These are phyloP conservation scores for Boletales sp. DNA, from an alignment of 768 basidiomycete genomes.

Conservation along the genomic window DNA sequence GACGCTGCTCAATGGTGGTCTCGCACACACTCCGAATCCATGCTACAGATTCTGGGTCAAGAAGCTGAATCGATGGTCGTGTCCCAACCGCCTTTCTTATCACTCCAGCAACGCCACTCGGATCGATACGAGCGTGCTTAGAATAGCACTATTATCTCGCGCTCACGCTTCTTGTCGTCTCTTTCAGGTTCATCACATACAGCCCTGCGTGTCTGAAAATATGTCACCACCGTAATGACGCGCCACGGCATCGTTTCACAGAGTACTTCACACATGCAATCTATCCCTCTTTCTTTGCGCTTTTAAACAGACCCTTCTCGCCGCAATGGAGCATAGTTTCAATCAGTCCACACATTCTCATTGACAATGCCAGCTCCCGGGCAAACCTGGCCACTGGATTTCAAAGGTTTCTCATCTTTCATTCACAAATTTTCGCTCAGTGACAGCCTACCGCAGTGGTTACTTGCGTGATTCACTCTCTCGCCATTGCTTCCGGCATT, in stretches of 20 bases:
- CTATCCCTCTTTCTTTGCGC: no score
- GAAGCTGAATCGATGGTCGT: slow-evolving; percentile 1
- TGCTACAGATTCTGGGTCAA: slow-evolving; percentile 19
- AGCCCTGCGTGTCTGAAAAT: no score
- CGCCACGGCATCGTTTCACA: no score
- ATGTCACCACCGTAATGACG: no score
- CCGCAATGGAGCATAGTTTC: no score
- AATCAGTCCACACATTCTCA: neutral
- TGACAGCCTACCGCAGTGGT: neutral
- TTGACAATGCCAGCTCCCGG: slow-evolving; percentile 14
- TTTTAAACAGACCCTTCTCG: no score
- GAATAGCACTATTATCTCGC: neutral
- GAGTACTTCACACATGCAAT: no score
- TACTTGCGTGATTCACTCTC: slow-evolving; percentile 4
- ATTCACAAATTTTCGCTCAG: neutral
- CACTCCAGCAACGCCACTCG: slow-evolving; percentile 13
- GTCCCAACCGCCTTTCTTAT: slow-evolving; percentile 18
- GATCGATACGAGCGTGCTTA: slow-evolving; percentile 22
- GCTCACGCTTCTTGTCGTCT: neutral
- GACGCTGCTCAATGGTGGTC: slow-evolving; percentile 9
- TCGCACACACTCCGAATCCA: slow-evolving; percentile 4
- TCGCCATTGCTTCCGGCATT: slow-evolving; percentile 11
- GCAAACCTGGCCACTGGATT: slow-evolving; percentile 8
- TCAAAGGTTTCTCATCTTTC: slow-evolving; percentile 10
- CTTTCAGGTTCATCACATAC: no score